Base-by-base conservation (phyloP, 2,329 filamentous ascomycete species). In the Phaeosphaeriaceae sp. region DNA sequence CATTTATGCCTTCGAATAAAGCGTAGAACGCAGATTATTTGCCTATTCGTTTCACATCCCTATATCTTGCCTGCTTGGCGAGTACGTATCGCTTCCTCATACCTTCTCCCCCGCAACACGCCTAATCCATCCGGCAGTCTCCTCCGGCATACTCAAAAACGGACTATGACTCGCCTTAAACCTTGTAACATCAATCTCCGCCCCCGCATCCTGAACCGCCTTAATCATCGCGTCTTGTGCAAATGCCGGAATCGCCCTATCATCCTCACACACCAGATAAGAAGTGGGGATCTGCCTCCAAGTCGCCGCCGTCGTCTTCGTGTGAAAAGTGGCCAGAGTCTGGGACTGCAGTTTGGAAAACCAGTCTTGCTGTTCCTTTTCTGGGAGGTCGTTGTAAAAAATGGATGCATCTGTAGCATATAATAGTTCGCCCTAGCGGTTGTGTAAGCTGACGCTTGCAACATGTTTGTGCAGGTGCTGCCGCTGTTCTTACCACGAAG, bases 101-200 rank as follows among this genome's bases (percentile, higher is more conserved):
- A 42, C 5, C 11, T 21, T 21, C 38, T 50, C 66, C 46, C 56
- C 70, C 47, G 60, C 52, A 13, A 64, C 63, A 41, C 55, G 49
- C 48, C 56, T 47, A 38, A 77, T 59, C 48, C 68, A 65, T 12
- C 52, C 59, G 3, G 68, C 74, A 42, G 71, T 59, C 39, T 66
- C 65, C 37, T 66, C 66, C 0, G 73, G 69, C 59, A 61, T 69
- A 28, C 70, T 74, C 55, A 77, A 48, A 53, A 77, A 79, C 15
- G 75, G 76, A 54, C 71, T 75, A 56, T 79, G 76, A 1, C 71
- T 68, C 12, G 56, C 59, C 47, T 72, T 64, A 4, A 71, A 42
- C 16, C 64, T 70, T 43, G 67, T 67, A 4, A 70, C 63, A 30
- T 63, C 61, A 15, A 72, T 54, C 1, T 68, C 58, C 0, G 51